Conservation (phyloP, 2,329 filamentous ascomycete species). For the Dactylonectria macrodidyma region DNA sequence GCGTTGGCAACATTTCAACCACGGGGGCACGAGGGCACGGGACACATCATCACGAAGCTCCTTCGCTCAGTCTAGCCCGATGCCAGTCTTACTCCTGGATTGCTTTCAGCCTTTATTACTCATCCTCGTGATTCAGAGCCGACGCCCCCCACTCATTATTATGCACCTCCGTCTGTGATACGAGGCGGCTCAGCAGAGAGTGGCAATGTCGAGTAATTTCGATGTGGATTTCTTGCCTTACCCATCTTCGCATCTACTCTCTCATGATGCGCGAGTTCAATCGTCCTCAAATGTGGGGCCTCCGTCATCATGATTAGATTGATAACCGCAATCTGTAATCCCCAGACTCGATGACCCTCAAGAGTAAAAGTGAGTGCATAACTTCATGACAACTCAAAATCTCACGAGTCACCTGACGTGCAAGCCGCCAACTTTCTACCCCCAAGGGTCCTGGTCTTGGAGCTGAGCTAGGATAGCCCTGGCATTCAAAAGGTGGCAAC, state of each 20-base stretch:
- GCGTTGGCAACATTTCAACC: not conserved
- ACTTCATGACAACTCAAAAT: not conserved
- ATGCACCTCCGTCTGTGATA: not conserved
- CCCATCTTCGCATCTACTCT: not conserved
- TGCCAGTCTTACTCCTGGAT: constrained; percentile 6
- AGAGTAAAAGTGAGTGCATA: not conserved
- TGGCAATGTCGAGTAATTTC: constrained; percentile 4
- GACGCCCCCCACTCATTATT: not conserved
- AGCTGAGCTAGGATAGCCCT: constrained; percentile 6
- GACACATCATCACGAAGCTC: constrained; percentile 7
- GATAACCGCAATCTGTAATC: not conserved
- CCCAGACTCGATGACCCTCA: not conserved
- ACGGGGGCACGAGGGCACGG: too few species aligned
- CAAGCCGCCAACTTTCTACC: not conserved
- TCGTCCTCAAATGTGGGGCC: not conserved
- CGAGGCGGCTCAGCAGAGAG: constrained; percentile 25
- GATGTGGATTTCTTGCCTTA: not conserved
- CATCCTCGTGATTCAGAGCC: constrained; percentile 15
- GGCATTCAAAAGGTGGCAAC: constrained; percentile 5
- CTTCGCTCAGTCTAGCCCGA: constrained; percentile 18
- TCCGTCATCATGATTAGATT: not conserved
- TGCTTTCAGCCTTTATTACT: constrained; percentile 17
- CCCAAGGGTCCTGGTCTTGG: not conserved
- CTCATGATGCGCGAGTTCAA: not conserved
- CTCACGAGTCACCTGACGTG: not conserved